Evolutionary conservation across 306 rosid genomes (phyloP), one percentile per base, ranked within the genome.

Genomic region (Arachis stenosperma): DNA sequence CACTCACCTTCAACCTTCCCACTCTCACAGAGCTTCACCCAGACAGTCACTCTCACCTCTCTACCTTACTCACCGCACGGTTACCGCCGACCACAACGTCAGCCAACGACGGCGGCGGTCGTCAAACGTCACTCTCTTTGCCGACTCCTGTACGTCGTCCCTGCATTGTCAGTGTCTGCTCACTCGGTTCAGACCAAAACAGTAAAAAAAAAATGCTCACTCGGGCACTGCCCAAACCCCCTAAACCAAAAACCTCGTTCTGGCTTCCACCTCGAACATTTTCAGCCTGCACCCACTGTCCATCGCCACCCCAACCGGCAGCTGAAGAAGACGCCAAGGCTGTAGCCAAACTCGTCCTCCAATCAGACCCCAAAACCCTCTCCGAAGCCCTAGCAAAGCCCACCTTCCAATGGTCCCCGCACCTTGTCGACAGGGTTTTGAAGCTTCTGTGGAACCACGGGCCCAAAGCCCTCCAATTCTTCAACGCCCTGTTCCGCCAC

Each of bases 401-500:
- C 30, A 46, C 13, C 0, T 46, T 91, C 70, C 81, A 68, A 58
- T 94, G 96, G 96, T 85, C 79, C 43, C 70, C 88, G 7, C 73
- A 76, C 47, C 85, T 91, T 0, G 91, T 89, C 1, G 27, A 22
- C 27, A 22, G 27, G 27, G 27, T 22, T 22, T 22, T 22, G 1
- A 22, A 22, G 27, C 2, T 85, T 44, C 88, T 93, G 6, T 93
- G 90, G 97, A 88, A 89, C 77, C 88, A 93, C 43, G 96, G 92
- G 12, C 89, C 82, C 91, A 89, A 89, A 22, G 27, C 27, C 27
- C 27, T 22, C 1, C 27, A 22, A 22, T 22, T 22, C 27, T 22
- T 22, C 27, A 22, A 22, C 1, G 27, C 27, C 27, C 27, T 22
- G 27, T 22, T 22, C 27, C 27, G 1, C 27, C 27, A 22, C 27